Percentiles rank a stretch among this genome's conserved stretches.
phyloP scores from a whole-genome alignment of 306 rosid genomes.

The Acmispon strigosus region DNA sequence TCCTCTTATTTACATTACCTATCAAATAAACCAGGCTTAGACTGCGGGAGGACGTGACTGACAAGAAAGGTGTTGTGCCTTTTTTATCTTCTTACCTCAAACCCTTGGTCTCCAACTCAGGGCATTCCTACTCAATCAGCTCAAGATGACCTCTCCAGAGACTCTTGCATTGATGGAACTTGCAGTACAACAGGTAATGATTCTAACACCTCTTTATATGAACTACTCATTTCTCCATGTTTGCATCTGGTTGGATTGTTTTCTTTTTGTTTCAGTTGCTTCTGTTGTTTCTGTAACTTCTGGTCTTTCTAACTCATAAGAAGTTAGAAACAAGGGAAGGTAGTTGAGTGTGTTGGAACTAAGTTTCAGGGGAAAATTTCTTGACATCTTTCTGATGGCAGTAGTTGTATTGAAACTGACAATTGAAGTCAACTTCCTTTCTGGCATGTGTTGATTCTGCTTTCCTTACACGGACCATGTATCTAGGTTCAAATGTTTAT shows the following conservation, averaged over 20 bases:
- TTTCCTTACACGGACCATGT: neutral
- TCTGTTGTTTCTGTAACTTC: too few relatives aligned
- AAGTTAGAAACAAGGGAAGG: neutral
- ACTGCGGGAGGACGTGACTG: too few relatives aligned
- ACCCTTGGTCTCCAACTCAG: too few relatives aligned
- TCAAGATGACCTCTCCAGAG: conserved; percentile 4
- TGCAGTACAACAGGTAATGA: conserved; percentile 64
- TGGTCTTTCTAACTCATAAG: neutral
- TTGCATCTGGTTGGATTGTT: neutral
- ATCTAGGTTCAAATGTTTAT: neutral
- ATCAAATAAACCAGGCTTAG: too few relatives aligned
- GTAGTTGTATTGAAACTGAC: neutral
- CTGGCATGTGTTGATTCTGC: neutral
- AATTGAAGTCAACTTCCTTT: neutral
- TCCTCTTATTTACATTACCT: too few relatives aligned
- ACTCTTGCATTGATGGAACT: conserved; percentile 51
- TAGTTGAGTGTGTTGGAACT: neutral
- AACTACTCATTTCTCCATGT: neutral
- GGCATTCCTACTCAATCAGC: neutral
- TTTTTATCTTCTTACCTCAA: too few relatives aligned
- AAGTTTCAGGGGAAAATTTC: neutral
- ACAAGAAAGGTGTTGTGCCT: too few relatives aligned
- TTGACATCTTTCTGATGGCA: neutral
- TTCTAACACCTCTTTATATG: neutral
- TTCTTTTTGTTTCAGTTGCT: too few relatives aligned